A percentile compares a stretch with the other conserved stretches of the same genome.
Conservation (phyloP, 2,329 filamentous ascomycete genomes). For the Fusarium sp. region DNA sequence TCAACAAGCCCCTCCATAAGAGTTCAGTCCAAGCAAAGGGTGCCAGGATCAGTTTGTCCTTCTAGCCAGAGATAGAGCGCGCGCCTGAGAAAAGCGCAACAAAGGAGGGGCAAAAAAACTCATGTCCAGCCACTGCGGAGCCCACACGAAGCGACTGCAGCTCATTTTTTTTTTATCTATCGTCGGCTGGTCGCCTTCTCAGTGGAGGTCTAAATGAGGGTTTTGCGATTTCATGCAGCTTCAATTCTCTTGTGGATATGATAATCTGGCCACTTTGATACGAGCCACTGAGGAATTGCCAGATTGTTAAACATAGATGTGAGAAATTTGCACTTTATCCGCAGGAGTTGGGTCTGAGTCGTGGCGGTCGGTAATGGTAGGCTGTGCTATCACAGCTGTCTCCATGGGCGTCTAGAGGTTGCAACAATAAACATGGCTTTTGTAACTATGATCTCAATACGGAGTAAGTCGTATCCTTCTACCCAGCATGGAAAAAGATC, state of each 20-base stretch:
- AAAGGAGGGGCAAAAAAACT: constrained; percentile 38
- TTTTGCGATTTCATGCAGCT: constrained; percentile 30
- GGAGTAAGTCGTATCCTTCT: no score
- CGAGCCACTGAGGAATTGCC: constrained; percentile 27
- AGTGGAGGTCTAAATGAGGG: constrained; percentile 24
- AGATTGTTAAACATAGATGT: constrained; percentile 26
- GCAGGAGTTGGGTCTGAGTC: neutral
- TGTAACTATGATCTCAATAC: no score
- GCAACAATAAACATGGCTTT: no score
- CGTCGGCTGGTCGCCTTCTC: constrained; percentile 15
- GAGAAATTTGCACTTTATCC: constrained; percentile 4
- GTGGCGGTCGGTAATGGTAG: neutral
- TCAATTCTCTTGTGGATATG: constrained; percentile 5
- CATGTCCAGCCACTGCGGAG: constrained; percentile 40
- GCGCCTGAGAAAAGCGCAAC: constrained; percentile 19
- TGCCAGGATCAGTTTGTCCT: constrained; percentile 19
- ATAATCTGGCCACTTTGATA: constrained; percentile 6
- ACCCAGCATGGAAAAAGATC: no score
- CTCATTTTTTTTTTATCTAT: constrained; percentile 40
- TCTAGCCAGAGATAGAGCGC: constrained; percentile 29
- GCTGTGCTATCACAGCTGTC: constrained; percentile 5
- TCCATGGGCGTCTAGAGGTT: no score
- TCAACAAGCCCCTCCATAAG: constrained; percentile 41
- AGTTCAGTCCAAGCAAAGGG: constrained; percentile 35
- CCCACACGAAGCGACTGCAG: constrained; percentile 36